Percentiles rank a stretch among this genome's conserved stretches.
Evolutionary conservation across 345 rosid species (phyloP).

Genomic region (Cardiospermum halicacabum): DNA sequence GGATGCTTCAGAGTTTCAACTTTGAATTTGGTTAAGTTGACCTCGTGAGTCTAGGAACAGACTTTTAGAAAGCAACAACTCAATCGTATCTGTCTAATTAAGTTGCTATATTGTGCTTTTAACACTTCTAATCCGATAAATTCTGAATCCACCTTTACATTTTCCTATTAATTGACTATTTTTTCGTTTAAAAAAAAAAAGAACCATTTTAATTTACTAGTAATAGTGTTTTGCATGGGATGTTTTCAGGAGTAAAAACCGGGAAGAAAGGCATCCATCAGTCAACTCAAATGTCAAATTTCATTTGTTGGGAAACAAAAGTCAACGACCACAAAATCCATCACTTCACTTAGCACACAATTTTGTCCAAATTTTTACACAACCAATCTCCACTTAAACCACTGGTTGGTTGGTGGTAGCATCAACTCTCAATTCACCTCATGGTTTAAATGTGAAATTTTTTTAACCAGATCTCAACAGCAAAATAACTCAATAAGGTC

Average conservation of each 20-base stretch:
- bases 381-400: neutral
- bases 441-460: neutral
- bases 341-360: neutral
- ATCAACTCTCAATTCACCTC: too few relatives aligned
- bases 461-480: constrained; percentile 8
- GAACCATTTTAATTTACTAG: too few relatives aligned
- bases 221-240: too few relatives aligned
- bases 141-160: too few relatives aligned
- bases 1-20: constrained; percentile 22
- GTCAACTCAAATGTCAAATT: constrained; percentile 9
- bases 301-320: neutral
- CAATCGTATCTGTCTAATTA: too few relatives aligned
- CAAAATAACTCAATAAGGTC: neutral
- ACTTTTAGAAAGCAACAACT: neutral
- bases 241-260: too few relatives aligned
- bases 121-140: too few relatives aligned
- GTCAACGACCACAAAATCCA: neutral
- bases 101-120: too few relatives aligned
- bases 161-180: too few relatives aligned
- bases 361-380: neutral
- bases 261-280: too few relatives aligned
- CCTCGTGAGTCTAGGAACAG: constrained; percentile 4
- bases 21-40: neutral
- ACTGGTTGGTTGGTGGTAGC: neutral
- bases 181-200: too few relatives aligned